These are phyloP conservation scores for Lasiodiplodia sp. DNA, from an alignment of 2,329 filamentous ascomycete genomes.

Conservation along the genomic window DNA sequence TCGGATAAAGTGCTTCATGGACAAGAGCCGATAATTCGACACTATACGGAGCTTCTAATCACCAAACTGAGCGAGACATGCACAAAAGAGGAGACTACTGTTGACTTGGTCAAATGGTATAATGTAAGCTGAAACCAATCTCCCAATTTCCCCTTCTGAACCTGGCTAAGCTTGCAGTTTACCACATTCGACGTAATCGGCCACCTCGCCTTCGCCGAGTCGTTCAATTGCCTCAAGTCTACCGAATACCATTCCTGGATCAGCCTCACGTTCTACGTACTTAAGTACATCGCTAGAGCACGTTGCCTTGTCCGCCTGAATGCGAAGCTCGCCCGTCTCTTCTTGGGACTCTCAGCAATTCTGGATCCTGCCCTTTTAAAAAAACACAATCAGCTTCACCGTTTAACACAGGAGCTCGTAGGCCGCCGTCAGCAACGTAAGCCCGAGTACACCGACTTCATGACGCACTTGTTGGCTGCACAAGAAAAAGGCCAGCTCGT, in stretches of 20 bases:
- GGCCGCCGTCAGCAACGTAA: slow-evolving; percentile 32
- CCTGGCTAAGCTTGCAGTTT: slow-evolving; percentile 4
- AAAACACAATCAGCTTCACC: background rate
- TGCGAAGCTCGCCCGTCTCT: background rate
- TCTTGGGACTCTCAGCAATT: background rate
- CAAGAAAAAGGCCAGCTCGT: slow-evolving; percentile 38
- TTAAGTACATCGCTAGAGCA: slow-evolving; percentile 30
- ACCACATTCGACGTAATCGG: slow-evolving; percentile 31
- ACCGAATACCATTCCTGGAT: slow-evolving; percentile 32
- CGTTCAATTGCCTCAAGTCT: slow-evolving; percentile 37
- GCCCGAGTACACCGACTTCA: slow-evolving; percentile 41
- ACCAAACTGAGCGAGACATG: slow-evolving; percentile 14
- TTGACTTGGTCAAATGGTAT: slow-evolving; percentile 41
- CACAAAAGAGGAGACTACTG: background rate
- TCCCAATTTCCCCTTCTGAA: no score
- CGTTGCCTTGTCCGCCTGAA: background rate
- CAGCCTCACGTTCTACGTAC: slow-evolving; percentile 33
- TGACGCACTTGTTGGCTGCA: slow-evolving; percentile 47
- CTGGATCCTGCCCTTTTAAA: background rate
- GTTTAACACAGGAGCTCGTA: background rate
- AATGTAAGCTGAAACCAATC: background rate
- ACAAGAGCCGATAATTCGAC: slow-evolving; percentile 42
- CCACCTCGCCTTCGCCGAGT: slow-evolving; percentile 41
- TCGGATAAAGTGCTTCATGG: slow-evolving; percentile 41
- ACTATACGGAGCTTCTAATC: slow-evolving; percentile 44